Evolutionary conservation across 768 basidiomycete species (phyloP).

Genomic region (Rhizopogon vesiculosus): DNA sequence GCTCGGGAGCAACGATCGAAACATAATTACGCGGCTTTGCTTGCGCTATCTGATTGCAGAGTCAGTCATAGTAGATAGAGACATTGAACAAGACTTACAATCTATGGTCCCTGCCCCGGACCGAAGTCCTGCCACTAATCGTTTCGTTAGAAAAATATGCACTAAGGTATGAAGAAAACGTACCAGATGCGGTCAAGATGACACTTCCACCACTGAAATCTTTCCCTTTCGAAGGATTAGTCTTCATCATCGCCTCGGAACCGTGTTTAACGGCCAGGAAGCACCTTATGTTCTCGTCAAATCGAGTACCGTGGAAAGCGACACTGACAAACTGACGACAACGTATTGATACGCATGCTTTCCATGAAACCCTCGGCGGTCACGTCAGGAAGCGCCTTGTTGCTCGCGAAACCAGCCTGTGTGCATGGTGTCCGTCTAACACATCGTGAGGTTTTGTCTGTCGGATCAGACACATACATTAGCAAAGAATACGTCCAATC

Average conservation of each 20-base stretch:
- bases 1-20: not conserved
- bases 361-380: constrained; percentile 68
- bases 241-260: constrained; percentile 73
- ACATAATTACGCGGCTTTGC: constrained; percentile 80
- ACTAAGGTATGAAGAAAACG: constrained; percentile 15
- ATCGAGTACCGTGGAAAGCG: constrained; percentile 4
- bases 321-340: constrained; percentile 39
- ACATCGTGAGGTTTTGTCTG: not conserved
- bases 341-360: constrained; percentile 68
- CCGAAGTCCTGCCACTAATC: constrained; percentile 73
- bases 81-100: constrained; percentile 43
- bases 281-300: constrained; percentile 43
- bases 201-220: constrained; percentile 72
- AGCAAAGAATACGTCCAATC: constrained; percentile 92
- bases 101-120: constrained; percentile 80
- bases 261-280: constrained; percentile 89
- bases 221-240: constrained; percentile 67
- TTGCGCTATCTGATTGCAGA: constrained; percentile 67
- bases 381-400: constrained; percentile 42
- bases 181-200: constrained; percentile 82
- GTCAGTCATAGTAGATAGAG: constrained; percentile 9
- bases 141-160: not conserved
- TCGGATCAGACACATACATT: constrained; percentile 51
- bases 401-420: constrained; percentile 65
- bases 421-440: not conserved